Conservation (phyloP, 208 protist species). For the Leishmania arabica region DNA sequence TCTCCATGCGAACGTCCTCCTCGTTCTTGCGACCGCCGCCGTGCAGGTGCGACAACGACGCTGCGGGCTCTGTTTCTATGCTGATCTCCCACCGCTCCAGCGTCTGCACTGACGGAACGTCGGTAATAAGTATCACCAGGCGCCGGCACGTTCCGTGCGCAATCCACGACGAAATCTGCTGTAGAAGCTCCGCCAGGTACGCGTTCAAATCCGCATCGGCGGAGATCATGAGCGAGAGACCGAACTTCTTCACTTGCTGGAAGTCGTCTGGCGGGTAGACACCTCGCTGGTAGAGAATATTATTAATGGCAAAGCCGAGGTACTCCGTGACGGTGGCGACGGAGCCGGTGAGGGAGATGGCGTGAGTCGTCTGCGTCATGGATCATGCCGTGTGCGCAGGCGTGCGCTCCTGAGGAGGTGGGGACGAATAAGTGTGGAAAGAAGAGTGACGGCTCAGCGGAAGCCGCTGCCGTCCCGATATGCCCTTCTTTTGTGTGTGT, state of each 20-base stretch:
- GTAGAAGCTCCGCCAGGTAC: slow-evolving; percentile 96
- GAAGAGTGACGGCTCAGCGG: neutral
- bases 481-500: too few relatives aligned
- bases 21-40: slow-evolving; percentile 34
- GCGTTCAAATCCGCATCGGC: slow-evolving; percentile 93
- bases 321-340: slow-evolving; percentile 98
- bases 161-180: slow-evolving; percentile 95
- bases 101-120: slow-evolving; percentile 53
- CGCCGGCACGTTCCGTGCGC: slow-evolving; percentile 89
- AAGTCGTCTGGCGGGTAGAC: slow-evolving; percentile 98
- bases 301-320: slow-evolving; percentile 95
- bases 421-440: neutral
- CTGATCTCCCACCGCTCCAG: slow-evolving; percentile 98
- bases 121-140: slow-evolving; percentile 94
- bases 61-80: slow-evolving; percentile 34
- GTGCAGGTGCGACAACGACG: neutral
- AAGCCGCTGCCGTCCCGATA: neutral
- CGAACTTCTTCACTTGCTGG: slow-evolving; percentile 94
- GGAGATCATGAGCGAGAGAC: slow-evolving; percentile 94
- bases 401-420: neutral
- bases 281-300: slow-evolving; percentile 96
- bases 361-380: slow-evolving; percentile 53
- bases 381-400: neutral
- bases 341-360: slow-evolving; percentile 96
- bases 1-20: slow-evolving; percentile 93